These are phyloP conservation scores for Metahyphopichia silvanorum DNA, from an alignment of 805 yeast species.

Conservation along the genomic window DNA sequence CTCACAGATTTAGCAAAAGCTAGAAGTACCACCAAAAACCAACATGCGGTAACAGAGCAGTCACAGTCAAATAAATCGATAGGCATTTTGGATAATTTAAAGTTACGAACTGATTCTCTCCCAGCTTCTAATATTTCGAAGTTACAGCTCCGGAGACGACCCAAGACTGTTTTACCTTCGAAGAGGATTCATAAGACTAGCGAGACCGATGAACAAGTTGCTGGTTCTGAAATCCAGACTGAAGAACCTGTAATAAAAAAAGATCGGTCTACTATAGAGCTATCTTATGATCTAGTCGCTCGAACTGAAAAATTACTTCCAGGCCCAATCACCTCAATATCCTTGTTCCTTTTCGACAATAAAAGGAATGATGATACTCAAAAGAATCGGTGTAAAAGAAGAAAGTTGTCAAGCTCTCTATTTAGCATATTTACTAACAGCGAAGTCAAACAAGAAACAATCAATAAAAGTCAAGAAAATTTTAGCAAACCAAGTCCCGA, in stretches of 20 bases:
- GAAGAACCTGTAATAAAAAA: too few relatives aligned
- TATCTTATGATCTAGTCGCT: too few relatives aligned
- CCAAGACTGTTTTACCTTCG: too few relatives aligned
- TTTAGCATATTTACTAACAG: conserved; percentile 41
- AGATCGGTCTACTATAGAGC: too few relatives aligned
- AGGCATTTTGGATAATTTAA: conserved; percentile 15
- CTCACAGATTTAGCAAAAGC: conserved; percentile 48
- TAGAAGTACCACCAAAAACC: conserved; percentile 13
- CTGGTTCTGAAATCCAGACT: too few relatives aligned
- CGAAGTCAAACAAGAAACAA: conserved; percentile 27
- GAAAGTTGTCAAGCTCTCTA: conserved; percentile 15
- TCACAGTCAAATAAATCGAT: conserved; percentile 8
- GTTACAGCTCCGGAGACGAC: too few relatives aligned
- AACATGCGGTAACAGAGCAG: not conserved
- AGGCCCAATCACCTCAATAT: conserved; percentile 11
- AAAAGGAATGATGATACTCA: conserved; percentile 2
- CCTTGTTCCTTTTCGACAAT: conserved; percentile 12
- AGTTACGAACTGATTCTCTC: too few relatives aligned
- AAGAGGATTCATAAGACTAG: too few relatives aligned
- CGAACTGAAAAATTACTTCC: not conserved
- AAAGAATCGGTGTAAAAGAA: conserved; percentile 16
- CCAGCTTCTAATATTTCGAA: too few relatives aligned
- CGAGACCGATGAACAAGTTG: too few relatives aligned
- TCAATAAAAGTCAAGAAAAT: conserved; percentile 45
- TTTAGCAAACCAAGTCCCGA: conserved; percentile 81